Percentiles rank a stretch among this genome's conserved stretches.
Evolutionary conservation across 2,329 filamentous ascomycete species (phyloP).

Genomic region (Aureobasidium subglaciale): DNA sequence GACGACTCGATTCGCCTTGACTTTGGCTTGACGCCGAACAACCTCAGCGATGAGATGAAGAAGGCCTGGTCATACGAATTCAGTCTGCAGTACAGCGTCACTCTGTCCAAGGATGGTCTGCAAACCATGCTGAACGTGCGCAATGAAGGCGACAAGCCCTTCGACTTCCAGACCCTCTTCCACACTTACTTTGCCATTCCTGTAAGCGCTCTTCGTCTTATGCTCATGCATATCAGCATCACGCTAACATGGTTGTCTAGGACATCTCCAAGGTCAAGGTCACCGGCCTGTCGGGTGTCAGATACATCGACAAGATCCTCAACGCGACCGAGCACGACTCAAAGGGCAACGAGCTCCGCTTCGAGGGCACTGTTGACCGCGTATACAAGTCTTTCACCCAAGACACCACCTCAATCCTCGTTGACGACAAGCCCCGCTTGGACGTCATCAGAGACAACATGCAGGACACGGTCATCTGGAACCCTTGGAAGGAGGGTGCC

Average conservation of each 20-base stretch:
- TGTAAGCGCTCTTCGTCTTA: slow-evolving; percentile 45
- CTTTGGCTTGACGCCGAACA: slow-evolving; percentile 75
- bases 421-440: slow-evolving; percentile 58
- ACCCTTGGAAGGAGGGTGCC: slow-evolving; percentile 86
- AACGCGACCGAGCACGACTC: slow-evolving; percentile 58
- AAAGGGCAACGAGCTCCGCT: slow-evolving; percentile 56
- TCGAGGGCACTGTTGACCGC: slow-evolving; percentile 77
- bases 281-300: slow-evolving; percentile 65
- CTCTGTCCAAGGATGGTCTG: slow-evolving; percentile 65
- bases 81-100: slow-evolving; percentile 87
- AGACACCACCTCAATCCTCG: slow-evolving; percentile 56
- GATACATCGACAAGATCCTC: slow-evolving; percentile 78
- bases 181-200: slow-evolving; percentile 83
- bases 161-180: slow-evolving; percentile 86
- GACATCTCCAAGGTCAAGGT: slow-evolving; percentile 70
- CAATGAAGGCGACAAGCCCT: slow-evolving; percentile 74
- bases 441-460: slow-evolving; percentile 77
- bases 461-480: slow-evolving; percentile 89
- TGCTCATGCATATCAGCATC: background rate
- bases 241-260: slow-evolving; percentile 37
- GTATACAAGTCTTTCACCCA: slow-evolving; percentile 66
- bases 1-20: slow-evolving; percentile 82
- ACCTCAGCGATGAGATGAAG: slow-evolving; percentile 60
- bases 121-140: slow-evolving; percentile 78
- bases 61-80: slow-evolving; percentile 81